Evolutionary conservation across 148 eudicot species (phyloP), one percentile per base, ranked within the genome.

Genomic region (Rhododendron williamsianum): DNA sequence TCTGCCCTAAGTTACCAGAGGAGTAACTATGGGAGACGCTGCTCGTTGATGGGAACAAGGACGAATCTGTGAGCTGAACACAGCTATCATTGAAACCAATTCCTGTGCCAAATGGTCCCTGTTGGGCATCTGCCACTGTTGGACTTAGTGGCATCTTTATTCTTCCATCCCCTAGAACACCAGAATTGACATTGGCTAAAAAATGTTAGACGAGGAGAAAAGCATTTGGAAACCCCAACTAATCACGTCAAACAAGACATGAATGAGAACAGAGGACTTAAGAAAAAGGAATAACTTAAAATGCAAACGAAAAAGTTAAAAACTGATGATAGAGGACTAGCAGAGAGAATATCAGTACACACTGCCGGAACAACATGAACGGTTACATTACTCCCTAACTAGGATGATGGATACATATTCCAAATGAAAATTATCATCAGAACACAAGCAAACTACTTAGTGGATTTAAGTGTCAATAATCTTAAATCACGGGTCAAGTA

Each of bases 121-220:
- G 92, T 84, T 92, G 95, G 87, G 89, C 87, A 84, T 84, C 90
- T 21, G 91, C 90, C 84, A 92, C 87, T 38, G 94, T 95, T 58
- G 99, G 99, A 87, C 99, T 97, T 63, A 97, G 82, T 46, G 99
- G 99, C 87, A 86, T 92, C 92, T 97, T 97, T 51, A 88, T 93
- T 89, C 94, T 93, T 87, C 93, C 91, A 82, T 97, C 96, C 74
- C 95, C 99, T 97, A 91, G n/a, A 89, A 81, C 78, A 82, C 78
- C 69, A 41, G 65, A 72, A 85, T 60, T 41, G n/a, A 83, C 69
- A 88, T 76, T n/a, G 63, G 73, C 76, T 9, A 87, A 54, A 5
- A 80, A 87, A 43, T 11, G 21, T 67, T 41, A 86, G 46, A 73
- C 5, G 65, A 77, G 65, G 73, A 4, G 85, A 43, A 80, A 76